Evolutionary conservation across 441 rosid genomes (phyloP).

Genomic region (Populus hybrid): DNA sequence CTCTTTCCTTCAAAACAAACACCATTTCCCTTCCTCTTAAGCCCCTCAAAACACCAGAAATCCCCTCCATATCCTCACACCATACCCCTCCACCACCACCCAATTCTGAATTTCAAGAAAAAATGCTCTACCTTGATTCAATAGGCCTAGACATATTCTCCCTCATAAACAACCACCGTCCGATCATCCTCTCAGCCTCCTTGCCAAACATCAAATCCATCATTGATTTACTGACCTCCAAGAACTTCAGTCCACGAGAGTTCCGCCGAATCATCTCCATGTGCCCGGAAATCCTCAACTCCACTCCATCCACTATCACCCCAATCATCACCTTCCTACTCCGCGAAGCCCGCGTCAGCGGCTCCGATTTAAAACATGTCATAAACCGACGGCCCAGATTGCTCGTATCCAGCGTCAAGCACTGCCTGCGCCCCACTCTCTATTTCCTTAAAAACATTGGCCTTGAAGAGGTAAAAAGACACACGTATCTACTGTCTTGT

Average conservation of each 20-base stretch:
- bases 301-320: slow-evolving; percentile 37
- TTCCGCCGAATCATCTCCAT: slow-evolving; percentile 67
- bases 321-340: slow-evolving; percentile 86
- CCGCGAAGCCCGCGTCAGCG: slow-evolving; percentile 61
- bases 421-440: slow-evolving; percentile 64
- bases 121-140: slow-evolving; percentile 77
- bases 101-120: slow-evolving; percentile 53
- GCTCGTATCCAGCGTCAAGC: slow-evolving; percentile 61
- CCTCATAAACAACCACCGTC: slow-evolving; percentile 48
- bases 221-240: slow-evolving; percentile 53
- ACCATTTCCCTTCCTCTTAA: slow-evolving; percentile 33
- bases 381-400: slow-evolving; percentile 81
- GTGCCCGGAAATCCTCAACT: slow-evolving; percentile 69
- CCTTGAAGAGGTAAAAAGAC: slow-evolving; percentile 52
- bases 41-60: slow-evolving; percentile 28
- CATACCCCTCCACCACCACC: slow-evolving; percentile 25
- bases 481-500: slow-evolving; percentile 68
- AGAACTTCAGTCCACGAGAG: slow-evolving; percentile 53
- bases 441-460: slow-evolving; percentile 83
- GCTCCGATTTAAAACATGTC: slow-evolving; percentile 48
- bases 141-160: slow-evolving; percentile 72
- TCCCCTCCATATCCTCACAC: slow-evolving; percentile 16
- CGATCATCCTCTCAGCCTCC: slow-evolving; percentile 43
- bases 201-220: slow-evolving; percentile 56
- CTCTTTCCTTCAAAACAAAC: slow-evolving; percentile 48